Base-by-base conservation (phyloP, 179 eudicot genomes). In the Silene coronaria region DNA sequence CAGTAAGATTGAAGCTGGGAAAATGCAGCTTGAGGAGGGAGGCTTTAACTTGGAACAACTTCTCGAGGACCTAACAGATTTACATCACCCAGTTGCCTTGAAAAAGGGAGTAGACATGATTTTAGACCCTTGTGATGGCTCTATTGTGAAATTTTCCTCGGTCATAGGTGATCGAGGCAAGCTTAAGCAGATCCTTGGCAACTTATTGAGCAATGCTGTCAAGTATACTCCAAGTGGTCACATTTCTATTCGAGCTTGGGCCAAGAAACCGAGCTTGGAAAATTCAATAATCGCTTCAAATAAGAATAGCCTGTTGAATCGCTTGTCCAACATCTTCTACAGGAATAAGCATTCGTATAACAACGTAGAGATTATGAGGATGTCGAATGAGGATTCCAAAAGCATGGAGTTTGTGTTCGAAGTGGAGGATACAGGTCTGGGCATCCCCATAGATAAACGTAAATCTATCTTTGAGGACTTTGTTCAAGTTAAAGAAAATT, bases 1-100 rank as follows among this genome's bases (percentile, higher is more conserved):
- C 62, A 89, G 91, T 58, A 92, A 92, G 76, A 86, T 88, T 5
- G 97, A 95, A 82, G 95, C 99, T 3, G 97, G 99, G 0, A 89
- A 86, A 83, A 89, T 90, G 91, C 85, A 88, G 36, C 81, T 95
- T 5, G 89, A 85, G 34, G 87, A 88, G 72, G 82, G 67, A 26
- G 88, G 84, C 30, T 92, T 95, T 66, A 80, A 86, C 72, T 13
- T 95, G 74, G 77, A 86, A 24, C 82, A 87, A 70, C 76, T 90
- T n/a, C 75, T 95, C 2, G 97, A 92, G 79, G 91, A 91, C 63
- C 84, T 84, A 19, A 89, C 85, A 23, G 99, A 95, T 80, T 76
- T 90, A 30, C 90, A 78, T 72, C 80, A 95, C 78, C 84, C 88
- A 0, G 83, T 87, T 27, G 91, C 92, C 45, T 80, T 82, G 81